phyloP scores from a whole-genome alignment of 2,329 filamentous ascomycete genomes.

The Claviceps maximensis region DNA sequence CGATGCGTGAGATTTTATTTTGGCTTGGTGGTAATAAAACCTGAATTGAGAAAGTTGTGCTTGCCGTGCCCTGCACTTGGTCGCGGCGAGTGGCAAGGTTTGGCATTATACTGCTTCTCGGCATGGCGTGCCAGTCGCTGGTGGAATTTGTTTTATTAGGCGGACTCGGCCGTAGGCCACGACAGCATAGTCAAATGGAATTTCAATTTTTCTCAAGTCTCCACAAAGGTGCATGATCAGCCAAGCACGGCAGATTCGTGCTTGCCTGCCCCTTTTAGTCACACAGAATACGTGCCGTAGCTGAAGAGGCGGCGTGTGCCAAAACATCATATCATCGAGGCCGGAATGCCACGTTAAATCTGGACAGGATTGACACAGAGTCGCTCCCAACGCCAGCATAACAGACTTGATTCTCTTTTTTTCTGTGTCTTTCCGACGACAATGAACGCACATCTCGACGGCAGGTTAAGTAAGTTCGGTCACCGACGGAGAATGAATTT shows the following conservation, averaged over 20 bases:
- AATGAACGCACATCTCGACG: too few relatives aligned
- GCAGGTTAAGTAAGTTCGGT: too few relatives aligned
- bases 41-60: slow-evolving; percentile 1
- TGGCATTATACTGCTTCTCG: slow-evolving; percentile 12
- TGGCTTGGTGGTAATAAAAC: slow-evolving; percentile 8
- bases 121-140: slow-evolving; percentile 22
- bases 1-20: slow-evolving; percentile 14
- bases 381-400: too few relatives aligned
- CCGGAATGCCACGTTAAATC: too few relatives aligned
- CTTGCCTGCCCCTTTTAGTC: background rate
- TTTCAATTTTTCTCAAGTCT: background rate
- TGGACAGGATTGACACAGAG: too few relatives aligned
- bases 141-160: slow-evolving; percentile 15
- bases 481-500: too few relatives aligned
- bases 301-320: background rate
- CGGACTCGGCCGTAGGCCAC: slow-evolving; percentile 23
- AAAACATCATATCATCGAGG: too few relatives aligned
- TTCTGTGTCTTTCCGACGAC: too few relatives aligned
- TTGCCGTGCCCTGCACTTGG: slow-evolving; percentile 3
- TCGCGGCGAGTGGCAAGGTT: slow-evolving; percentile 2
- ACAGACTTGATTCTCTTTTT: background rate
- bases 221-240: background rate
- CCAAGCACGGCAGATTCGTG: background rate
- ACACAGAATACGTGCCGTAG: background rate
- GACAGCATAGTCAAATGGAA: slow-evolving; percentile 10